Base-by-base conservation (phyloP, 305 asterid genomes). In the Fraxinus xanthoxyloides region DNA sequence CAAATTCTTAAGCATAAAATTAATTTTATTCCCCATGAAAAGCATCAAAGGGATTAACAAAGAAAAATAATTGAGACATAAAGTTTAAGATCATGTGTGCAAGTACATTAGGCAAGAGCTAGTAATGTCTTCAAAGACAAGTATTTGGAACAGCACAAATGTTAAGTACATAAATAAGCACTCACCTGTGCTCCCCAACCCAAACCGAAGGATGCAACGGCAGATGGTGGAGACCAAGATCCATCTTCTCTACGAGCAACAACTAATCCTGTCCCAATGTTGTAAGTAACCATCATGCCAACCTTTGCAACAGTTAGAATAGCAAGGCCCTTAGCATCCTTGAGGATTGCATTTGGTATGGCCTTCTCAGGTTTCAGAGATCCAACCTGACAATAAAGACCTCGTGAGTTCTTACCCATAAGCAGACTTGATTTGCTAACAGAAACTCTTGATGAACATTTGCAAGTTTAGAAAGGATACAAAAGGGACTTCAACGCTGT, bases 161-260 rank as follows among this genome's bases (percentile, higher is more conserved):
- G 40, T 32, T 36, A 65, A 79, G 70, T 17, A 69, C 79, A 70
- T 77, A 15, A 28, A 73, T n/a, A 72, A 35, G 32, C 69, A 21
- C 79, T 86, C 81, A 91, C 97, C 97, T 91, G 97, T 35, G 90
- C 92, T 75, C 95, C 95, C 97, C 97, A 92, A 63, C 97, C 95
- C 19, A 90, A 78, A 79, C 97, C 97, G n/a, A 91, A 88, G 76
- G 93, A 88, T 73, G 93, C 89, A 80, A 92, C 85, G 54, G 93
- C 95, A 35, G 95, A 92, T 5, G 97, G 97, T 21, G 97, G 93
- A 72, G 95, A 92, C 97, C 97, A 92, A 0, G 93, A 87, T 77
- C 97, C 97, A 88, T 92, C 97, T 72, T 88, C 90, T 81, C 90
- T 88, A 28, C 95, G 93, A 72, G 93, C 91, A 84, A 92, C 84